A percentile compares a stretch with the other conserved stretches of the same genome.
Conservation (phyloP, 2,329 filamentous ascomycete species). For the Diaporthe sp. region DNA sequence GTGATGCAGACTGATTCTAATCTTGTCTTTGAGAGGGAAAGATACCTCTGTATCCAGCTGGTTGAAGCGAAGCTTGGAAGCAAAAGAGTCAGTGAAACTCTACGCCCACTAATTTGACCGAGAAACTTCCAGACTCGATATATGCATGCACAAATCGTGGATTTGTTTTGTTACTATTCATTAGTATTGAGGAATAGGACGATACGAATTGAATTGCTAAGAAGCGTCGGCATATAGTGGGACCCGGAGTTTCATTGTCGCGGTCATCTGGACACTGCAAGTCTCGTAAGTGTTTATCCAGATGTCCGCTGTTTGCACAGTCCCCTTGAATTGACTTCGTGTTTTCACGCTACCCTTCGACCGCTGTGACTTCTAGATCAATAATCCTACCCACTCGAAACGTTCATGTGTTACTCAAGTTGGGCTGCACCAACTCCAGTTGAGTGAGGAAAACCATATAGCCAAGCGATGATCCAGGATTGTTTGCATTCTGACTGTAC, state of each 20-base stretch:
- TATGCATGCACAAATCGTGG: not conserved
- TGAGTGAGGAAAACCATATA: too few relatives aligned
- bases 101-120: not conserved
- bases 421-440: not conserved
- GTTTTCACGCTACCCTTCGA: too few relatives aligned
- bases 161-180: not conserved
- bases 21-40: not conserved
- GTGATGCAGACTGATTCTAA: not conserved
- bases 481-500: not conserved
- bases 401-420: too few relatives aligned
- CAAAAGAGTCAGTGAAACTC: not conserved
- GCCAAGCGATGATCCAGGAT: not conserved
- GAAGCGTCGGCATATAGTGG: not conserved
- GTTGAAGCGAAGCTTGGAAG: not conserved
- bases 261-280: not conserved
- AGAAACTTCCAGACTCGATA: too few relatives aligned
- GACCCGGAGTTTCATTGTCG: not conserved
- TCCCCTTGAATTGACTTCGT: too few relatives aligned
- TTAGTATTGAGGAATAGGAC: not conserved
- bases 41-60: not conserved
- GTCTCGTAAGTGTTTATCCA: not conserved
- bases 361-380: too few relatives aligned
- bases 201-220: not conserved
- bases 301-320: too few relatives aligned
- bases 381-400: too few relatives aligned